These are phyloP conservation scores for Trichoderma virens DNA, from an alignment of 495 filamentous ascomycete genomes.

Conservation along the genomic window DNA sequence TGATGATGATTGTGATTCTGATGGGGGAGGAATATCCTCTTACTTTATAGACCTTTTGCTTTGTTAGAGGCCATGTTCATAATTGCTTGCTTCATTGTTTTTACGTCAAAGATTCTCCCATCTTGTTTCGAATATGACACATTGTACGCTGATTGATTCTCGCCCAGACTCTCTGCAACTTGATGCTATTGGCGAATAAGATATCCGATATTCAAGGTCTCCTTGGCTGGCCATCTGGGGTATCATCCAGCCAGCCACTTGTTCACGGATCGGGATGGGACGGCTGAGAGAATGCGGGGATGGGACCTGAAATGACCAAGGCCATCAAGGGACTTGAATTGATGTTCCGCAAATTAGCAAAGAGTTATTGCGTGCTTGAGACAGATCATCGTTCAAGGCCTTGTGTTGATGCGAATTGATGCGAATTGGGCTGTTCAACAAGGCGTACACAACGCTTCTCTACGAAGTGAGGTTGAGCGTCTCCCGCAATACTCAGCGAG, in stretches of 20 bases:
- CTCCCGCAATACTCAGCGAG: no score
- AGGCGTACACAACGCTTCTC: no score
- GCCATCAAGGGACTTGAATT: not conserved
- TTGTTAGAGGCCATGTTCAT: not conserved
- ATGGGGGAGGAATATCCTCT: not conserved
- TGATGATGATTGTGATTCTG: not conserved
- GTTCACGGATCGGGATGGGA: not conserved
- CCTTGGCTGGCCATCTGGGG: not conserved
- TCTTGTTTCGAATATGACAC: no score
- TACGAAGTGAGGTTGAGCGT: no score
- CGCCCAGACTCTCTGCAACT: not conserved
- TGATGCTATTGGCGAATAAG: not conserved
- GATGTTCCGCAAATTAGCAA: not conserved
- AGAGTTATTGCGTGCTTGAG: not conserved
- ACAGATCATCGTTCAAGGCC: not conserved
- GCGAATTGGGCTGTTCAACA: no score
- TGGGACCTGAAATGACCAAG: not conserved
- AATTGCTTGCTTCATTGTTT: no score
- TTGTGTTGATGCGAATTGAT: no score
- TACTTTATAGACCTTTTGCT: not conserved
- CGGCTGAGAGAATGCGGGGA: not conserved
- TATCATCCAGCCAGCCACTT: not conserved
- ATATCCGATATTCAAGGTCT: not conserved
- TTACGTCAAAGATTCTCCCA: no score
- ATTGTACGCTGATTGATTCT: no score